Base-by-base conservation (phyloP, 257 asterid species). In the Jacaranda mimosifolia region DNA sequence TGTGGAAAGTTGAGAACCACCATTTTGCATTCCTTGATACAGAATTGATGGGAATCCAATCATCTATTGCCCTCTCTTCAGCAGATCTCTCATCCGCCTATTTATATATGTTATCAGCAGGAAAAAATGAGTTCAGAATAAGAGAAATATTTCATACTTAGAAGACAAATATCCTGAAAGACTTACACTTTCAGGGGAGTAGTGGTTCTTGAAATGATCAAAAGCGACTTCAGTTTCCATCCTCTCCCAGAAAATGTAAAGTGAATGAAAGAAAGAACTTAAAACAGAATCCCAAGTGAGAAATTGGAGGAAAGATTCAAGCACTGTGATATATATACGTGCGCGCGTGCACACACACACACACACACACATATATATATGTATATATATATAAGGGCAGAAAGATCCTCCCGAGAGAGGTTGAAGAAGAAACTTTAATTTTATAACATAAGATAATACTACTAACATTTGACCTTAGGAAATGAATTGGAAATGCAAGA, bases 1-100 rank as follows among this genome's bases (percentile, higher is more conserved):
- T 85, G 85, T 85, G 91, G 69, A 87, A 85, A 60, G 91, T 84
- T 0, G 91, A 70, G 73, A 64, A 69, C 91, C 87, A 87, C 89
- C 91, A 87, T 67, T 79, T 87, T 11, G 84, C 89, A 3, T 74
- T 78, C 55, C 91, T 83, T 62, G 91, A 26, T 26, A 26, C 83
- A 9, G 91, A 83, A 1, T 83, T 79, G n/a, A 87, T 81, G 0
- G 91, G 91, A 57, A 87, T 86, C 91, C 89, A 87, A 12, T 79
- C 86, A 10, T 87, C 91, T 9, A 86, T 75, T 3, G 77, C 82
- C 32, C 7, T 75, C 26, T 86, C 84, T 40, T 75, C 70, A 1
- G 76, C 87, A 0, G 85, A 62, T 58, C 59, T 12, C 45, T 38
- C 79, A 17, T 77, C 81, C 7, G 38, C 79, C 90, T 86, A 60